Evolutionary conservation across 805 yeast genomes (phyloP).

Genomic region (Saturnispora silvae): DNA sequence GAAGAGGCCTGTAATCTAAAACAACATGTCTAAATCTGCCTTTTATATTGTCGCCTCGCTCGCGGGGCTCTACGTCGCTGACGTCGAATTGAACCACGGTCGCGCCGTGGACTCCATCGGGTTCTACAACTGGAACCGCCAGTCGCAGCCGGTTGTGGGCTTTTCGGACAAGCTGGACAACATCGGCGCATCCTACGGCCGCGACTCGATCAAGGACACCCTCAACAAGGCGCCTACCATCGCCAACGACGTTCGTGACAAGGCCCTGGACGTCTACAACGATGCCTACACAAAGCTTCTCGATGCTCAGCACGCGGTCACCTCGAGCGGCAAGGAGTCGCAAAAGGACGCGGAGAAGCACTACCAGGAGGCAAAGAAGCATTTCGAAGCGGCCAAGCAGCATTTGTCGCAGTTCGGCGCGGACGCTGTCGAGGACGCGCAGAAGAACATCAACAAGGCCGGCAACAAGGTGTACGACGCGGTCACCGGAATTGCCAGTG

Average conservation of each 20-base stretch:
- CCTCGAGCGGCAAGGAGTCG: conserved; percentile 14
- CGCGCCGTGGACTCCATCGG: conserved; percentile 6
- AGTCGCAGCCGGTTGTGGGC: neutral
- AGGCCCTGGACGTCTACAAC: conserved; percentile 16
- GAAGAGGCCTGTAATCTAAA: too few species aligned
- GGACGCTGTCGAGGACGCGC: conserved; percentile 1
- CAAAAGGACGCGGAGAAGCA: conserved; percentile 3
- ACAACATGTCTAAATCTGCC: conserved; percentile 5
- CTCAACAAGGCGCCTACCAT: conserved; percentile 4
- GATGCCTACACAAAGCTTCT: conserved; percentile 19
- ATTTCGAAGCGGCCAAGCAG: conserved; percentile 12
- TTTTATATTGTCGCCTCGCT: conserved; percentile 5
- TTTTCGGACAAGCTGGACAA: conserved; percentile 2
- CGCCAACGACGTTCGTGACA: conserved; percentile 9
- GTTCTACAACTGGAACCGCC: conserved; percentile 7
- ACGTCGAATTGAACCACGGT: conserved; percentile 6
- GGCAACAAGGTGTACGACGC: conserved; percentile 7
- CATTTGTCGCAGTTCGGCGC: conserved; percentile 6
- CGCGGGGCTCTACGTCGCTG: conserved; percentile 8
- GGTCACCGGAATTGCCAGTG: conserved; percentile 4
- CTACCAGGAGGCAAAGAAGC: conserved; percentile 26
- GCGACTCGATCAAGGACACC: conserved; percentile 5
- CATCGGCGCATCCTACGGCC: conserved; percentile 1
- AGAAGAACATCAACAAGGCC: conserved; percentile 3
- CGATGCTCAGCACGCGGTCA: conserved; percentile 26